phyloP scores from a whole-genome alignment of 2,329 filamentous ascomycete species.

The Ophiocordyceps unilateralis region DNA sequence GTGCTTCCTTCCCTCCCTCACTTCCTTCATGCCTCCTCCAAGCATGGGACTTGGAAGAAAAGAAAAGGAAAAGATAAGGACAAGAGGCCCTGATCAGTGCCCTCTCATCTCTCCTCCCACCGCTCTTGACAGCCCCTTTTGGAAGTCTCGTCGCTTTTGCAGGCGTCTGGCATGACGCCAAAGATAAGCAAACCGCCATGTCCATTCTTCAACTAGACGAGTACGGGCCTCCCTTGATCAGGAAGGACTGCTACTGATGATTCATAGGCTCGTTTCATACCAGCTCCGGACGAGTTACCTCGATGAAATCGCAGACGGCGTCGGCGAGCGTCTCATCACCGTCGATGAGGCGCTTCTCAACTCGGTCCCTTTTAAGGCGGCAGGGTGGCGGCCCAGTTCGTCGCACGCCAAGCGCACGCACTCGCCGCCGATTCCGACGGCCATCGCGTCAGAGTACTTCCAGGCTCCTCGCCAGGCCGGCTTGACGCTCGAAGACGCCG shows the following conservation, averaged over 20 bases:
- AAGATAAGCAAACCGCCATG: conserved; percentile 8
- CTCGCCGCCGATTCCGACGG: conserved; percentile 72
- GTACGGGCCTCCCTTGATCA: conserved; percentile 8
- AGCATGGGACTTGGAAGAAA: no score
- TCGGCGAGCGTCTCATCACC: conserved; percentile 69
- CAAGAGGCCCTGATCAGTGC: no score
- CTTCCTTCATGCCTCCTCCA: background rate
- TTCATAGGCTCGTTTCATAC: conserved; percentile 56
- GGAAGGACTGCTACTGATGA: conserved; percentile 4
- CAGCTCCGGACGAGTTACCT: conserved; percentile 69
- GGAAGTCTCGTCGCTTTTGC: background rate
- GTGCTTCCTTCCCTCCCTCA: background rate
- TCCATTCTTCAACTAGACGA: conserved; percentile 22
- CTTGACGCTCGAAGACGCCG: conserved; percentile 50
- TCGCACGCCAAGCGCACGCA: conserved; percentile 68
- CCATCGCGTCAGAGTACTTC: conserved; percentile 70
- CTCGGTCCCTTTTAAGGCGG: conserved; percentile 64
- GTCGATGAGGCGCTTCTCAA: conserved; percentile 67
- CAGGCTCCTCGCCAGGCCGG: conserved; percentile 48
- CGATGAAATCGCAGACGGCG: conserved; percentile 63
- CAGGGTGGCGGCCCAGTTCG: conserved; percentile 61
- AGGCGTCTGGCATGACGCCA: background rate
- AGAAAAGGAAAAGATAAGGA: no score
- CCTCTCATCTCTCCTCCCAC: no score
- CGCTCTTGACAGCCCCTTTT: no score